These are phyloP conservation scores for Didymosphaeria variabile DNA, from an alignment of 2,329 filamentous ascomycete species.

Conservation along the genomic window DNA sequence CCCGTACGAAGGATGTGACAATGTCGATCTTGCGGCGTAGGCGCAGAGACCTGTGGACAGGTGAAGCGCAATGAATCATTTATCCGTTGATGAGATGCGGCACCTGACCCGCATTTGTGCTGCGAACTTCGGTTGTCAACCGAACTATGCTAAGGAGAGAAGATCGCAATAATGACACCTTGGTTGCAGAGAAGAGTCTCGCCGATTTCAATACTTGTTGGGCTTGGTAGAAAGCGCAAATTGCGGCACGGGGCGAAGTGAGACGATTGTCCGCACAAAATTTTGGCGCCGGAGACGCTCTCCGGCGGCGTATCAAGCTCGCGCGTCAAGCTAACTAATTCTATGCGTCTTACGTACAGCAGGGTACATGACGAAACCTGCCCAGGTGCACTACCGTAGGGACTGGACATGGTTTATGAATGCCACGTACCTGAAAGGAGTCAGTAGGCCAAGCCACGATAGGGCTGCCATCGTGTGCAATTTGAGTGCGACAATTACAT, in stretches of 20 bases:
- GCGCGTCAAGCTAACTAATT: background rate
- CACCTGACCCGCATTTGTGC: background rate
- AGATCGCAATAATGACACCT: background rate
- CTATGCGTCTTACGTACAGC: background rate
- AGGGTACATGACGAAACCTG: background rate
- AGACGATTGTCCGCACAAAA: background rate
- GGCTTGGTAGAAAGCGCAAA: background rate
- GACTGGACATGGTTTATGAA: background rate
- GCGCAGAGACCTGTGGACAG: background rate
- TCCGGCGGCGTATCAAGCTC: background rate
- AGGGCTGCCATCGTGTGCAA: too few species aligned
- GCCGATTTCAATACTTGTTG: background rate
- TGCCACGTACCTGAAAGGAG: too few species aligned
- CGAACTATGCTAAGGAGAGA: background rate
- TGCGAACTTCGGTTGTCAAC: too few species aligned
- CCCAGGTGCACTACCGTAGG: background rate
- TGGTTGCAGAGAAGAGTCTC: background rate
- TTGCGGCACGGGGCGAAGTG: background rate
- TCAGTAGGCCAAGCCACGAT: too few species aligned
- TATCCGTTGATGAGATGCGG: background rate
- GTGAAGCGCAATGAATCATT: background rate
- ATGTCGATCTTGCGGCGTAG: background rate
- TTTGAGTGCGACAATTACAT: too few species aligned
- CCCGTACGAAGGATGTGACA: conserved; percentile 3
- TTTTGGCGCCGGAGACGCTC: background rate